Evolutionary conservation across 2,329 filamentous ascomycete genomes (phyloP), one percentile per base, ranked within the genome.

Genomic region (Clathrospora elynae): DNA sequence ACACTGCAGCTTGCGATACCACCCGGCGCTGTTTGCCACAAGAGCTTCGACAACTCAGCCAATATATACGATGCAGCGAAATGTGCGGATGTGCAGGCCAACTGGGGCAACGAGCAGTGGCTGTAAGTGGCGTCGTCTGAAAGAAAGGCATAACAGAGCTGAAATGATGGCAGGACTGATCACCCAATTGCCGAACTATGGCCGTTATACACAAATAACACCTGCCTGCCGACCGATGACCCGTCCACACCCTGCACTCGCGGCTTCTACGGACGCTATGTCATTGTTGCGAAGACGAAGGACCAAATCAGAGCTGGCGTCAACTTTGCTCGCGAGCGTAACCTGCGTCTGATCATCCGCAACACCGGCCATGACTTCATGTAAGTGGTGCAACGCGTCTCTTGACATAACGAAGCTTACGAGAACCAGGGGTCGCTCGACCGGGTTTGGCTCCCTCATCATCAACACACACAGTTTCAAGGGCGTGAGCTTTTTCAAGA

Each of bases 381-480:
- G 56, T 59, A 20, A 46, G 51, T 19, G 1, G 7, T 3, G 3
- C 33, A 9, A 10, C 17, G 10, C 13, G n/a, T n/a, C 11, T 7
- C 6, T 7, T 12, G 17, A 10, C n/a, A 8, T 6, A n/a, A n/a
- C 10, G 9, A 31, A 11, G 17, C 50, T 54, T 12, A 51, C 8
- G 10, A 7, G 8, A 3, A 0, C n/a, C 5, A 59, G 54, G 52
- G 67, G 66, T 12, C 64, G 65, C 22, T 68, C 66, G 1, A 67
- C 62, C 1, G 67, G 62, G 2, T 67, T 54, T 20, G 66, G 62
- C 13, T 58, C 66, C 1, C 51, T 71, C 13, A 62, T 65, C 32
- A 60, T 70, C 53, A 69, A 68, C 35, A 71, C 67, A 1, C 67
- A 71, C 35, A 66, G 60, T 46, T 66, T 71, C 49, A 67, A 67